Conservation (phyloP, 1,284 basidiomycete genomes). For the Abortiporus biennis region DNA sequence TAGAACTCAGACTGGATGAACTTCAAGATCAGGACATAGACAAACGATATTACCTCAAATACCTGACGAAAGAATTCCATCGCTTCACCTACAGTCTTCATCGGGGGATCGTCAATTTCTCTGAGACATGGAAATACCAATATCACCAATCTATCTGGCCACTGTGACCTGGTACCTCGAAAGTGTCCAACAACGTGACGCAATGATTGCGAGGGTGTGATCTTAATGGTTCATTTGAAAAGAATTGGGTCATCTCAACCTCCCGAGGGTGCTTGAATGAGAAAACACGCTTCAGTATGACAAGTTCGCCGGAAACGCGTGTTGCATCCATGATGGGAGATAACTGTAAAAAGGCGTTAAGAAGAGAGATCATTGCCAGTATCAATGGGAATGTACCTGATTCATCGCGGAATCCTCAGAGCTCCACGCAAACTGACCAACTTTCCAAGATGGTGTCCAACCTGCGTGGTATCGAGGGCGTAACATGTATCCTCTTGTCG, state of each 20-base stretch:
- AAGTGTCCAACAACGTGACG: slow-evolving; percentile 19
- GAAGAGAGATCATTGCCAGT: no score
- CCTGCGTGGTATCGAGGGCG: neutral
- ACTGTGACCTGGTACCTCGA: slow-evolving; percentile 14
- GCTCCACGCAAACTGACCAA: no score
- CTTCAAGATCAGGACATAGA: neutral
- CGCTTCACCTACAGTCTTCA: slow-evolving; percentile 11
- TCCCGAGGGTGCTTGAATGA: slow-evolving; percentile 12
- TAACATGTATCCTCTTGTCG: slow-evolving; percentile 1
- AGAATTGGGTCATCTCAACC: slow-evolving; percentile 13
- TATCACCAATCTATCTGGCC: slow-evolving; percentile 2
- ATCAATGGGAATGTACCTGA: no score
- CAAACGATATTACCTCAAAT: slow-evolving; percentile 12
- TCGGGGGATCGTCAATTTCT: slow-evolving; percentile 7
- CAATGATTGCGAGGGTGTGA: slow-evolving; percentile 12
- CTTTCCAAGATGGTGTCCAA: slow-evolving; percentile 2
- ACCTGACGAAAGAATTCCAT: slow-evolving; percentile 11
- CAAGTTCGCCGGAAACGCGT: neutral
- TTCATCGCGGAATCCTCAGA: no score
- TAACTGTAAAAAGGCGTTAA: neutral
- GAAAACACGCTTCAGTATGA: neutral
- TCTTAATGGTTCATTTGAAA: slow-evolving; percentile 16
- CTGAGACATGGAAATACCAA: neutral
- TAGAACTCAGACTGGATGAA: slow-evolving; percentile 8
- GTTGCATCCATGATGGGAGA: neutral